These are phyloP conservation scores for Cyberlindnera nakhonratchasimensis DNA, from an alignment of 805 yeast genomes.

Conservation along the genomic window DNA sequence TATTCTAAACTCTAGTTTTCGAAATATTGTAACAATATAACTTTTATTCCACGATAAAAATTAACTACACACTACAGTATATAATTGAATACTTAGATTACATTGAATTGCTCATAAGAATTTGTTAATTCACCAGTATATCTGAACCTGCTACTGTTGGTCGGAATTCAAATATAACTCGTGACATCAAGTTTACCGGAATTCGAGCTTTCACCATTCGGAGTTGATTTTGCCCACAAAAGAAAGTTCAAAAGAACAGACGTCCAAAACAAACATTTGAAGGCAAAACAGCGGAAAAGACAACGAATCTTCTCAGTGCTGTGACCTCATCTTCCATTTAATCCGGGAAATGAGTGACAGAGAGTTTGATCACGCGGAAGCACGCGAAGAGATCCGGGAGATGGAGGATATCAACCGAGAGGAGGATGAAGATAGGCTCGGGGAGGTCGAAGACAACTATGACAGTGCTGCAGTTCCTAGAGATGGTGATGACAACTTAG, in stretches of 20 bases:
- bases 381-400: slow-evolving; percentile 24
- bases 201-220: too few species aligned
- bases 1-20: too few species aligned
- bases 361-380: slow-evolving; percentile 25
- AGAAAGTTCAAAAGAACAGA: too few species aligned
- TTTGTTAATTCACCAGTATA: not conserved
- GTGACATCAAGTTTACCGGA: too few species aligned
- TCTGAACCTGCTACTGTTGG: not conserved
- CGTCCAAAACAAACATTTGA: too few species aligned
- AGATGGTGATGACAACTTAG: too few species aligned
- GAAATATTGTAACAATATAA: not conserved
- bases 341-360: slow-evolving; percentile 28
- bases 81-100: too few species aligned
- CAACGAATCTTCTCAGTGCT: not conserved
- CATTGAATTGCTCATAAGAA: too few species aligned
- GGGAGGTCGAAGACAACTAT: slow-evolving; percentile 29
- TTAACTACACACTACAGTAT: too few species aligned
- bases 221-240: too few species aligned
- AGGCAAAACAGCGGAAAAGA: not conserved
- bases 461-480: too few species aligned
- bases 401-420: slow-evolving; percentile 24
- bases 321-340: not conserved
- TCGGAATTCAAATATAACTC: not conserved
- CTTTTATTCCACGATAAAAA: not conserved
- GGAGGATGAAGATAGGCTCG: slow-evolving; percentile 20